phyloP scores from a whole-genome alignment of 148 eudicot species.

The Vaccinium vitisidaea region DNA sequence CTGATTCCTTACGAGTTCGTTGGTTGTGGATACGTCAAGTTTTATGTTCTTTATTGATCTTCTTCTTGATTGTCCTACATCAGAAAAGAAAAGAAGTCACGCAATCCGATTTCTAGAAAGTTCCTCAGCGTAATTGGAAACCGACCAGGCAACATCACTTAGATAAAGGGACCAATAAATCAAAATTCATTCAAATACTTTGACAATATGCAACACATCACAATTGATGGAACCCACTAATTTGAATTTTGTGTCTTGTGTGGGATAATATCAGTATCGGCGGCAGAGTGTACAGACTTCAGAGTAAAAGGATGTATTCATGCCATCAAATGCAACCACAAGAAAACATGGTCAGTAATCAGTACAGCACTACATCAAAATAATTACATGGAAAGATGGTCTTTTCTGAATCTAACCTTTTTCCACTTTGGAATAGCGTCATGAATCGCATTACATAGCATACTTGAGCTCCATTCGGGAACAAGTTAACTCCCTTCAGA shows the following conservation, averaged over 20 bases:
- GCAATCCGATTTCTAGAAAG: neutral
- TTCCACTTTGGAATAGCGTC: conserved; percentile 24
- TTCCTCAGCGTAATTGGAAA: neutral
- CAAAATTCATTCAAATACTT: neutral
- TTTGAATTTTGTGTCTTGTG: neutral
- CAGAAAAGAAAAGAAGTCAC: neutral
- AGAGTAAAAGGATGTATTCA: neutral
- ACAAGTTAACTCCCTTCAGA: conserved; percentile 46
- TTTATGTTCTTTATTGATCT: neutral
- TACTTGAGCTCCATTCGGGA: conserved; percentile 43
- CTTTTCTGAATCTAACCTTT: conserved; percentile 2
- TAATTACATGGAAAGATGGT: neutral
- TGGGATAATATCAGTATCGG: neutral
- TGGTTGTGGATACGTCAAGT: neutral
- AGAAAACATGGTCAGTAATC: neutral
- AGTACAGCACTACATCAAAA: neutral
- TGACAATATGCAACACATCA: neutral
- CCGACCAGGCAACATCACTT: neutral
- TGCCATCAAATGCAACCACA: neutral
- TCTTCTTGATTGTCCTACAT: neutral
- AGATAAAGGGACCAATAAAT: neutral
- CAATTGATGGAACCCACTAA: neutral
- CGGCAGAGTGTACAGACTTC: neutral
- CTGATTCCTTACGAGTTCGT: neutral
- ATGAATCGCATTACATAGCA: conserved; percentile 24